These are phyloP conservation scores for Xylaria bambusicola DNA, from an alignment of 495 filamentous ascomycete species.

Conservation along the genomic window DNA sequence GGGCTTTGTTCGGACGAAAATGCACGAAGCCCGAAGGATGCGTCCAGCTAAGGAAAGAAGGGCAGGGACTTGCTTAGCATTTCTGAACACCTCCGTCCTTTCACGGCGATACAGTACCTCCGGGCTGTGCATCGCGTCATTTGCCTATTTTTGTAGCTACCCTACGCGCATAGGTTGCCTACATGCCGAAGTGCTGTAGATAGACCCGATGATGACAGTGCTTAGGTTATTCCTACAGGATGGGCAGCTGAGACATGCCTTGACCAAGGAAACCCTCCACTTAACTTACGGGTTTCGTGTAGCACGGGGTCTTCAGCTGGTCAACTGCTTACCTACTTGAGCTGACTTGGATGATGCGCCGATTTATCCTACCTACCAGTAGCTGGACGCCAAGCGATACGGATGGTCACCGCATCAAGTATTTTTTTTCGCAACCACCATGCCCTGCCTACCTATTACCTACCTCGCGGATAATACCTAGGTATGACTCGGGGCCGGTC, in stretches of 20 bases:
- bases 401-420: background rate
- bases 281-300: no score
- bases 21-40: constrained; percentile 11
- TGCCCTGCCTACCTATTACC: no score
- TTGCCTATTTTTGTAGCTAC: background rate
- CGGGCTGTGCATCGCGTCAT: background rate
- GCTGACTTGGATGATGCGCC: background rate
- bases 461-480: no score
- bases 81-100: background rate
- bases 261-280: no score
- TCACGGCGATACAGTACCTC: background rate
- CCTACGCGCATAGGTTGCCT: no score
- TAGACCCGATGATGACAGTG: background rate
- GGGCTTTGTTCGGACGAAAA: background rate
- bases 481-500: constrained; percentile 4
- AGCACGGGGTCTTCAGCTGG: background rate
- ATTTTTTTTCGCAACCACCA: background rate
- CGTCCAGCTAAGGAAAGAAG: background rate
- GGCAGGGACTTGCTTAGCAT: background rate
- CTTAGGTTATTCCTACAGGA: background rate
- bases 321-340: background rate
- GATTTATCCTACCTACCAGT: background rate
- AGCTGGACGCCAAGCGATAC: background rate
- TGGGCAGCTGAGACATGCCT: background rate
- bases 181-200: no score